These are phyloP conservation scores for Colletotrichum abscissum DNA, from an alignment of 2,329 filamentous ascomycete genomes.

Conservation along the genomic window DNA sequence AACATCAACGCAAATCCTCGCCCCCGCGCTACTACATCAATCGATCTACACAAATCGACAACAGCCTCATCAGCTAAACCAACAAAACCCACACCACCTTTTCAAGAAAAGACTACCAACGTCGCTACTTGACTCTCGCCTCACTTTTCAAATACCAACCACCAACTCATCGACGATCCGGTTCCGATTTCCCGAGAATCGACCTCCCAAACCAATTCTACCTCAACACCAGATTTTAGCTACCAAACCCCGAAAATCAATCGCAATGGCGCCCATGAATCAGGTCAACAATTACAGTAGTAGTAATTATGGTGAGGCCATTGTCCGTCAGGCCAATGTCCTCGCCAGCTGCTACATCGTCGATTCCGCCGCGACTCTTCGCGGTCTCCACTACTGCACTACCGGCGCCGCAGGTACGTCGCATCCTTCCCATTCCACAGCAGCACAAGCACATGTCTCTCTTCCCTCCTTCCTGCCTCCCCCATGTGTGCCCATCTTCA, in stretches of 20 bases:
- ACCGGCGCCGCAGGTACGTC: conserved; percentile 81
- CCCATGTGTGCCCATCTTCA: not conserved
- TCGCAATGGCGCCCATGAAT: conserved; percentile 76
- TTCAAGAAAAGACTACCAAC: not conserved
- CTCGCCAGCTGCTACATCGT: conserved; percentile 94
- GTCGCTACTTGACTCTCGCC: not conserved
- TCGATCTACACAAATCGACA: conserved; percentile 3
- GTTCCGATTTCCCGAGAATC: conserved; percentile 26
- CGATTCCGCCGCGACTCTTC: conserved; percentile 77
- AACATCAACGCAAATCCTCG: not conserved
- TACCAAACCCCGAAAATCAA: conserved; percentile 43
- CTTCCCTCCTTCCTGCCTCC: not conserved
- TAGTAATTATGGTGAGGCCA: conserved; percentile 79
- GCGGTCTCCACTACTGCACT: conserved; percentile 96
- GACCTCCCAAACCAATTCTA: conserved; percentile 32
- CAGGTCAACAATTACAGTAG: conserved; percentile 74
- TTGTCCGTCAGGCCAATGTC: conserved; percentile 75
- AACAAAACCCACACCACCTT: not conserved
- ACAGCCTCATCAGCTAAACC: conserved; percentile 1
- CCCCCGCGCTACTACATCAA: conserved; percentile 10
- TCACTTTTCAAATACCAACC: conserved; percentile 8
- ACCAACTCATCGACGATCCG: conserved; percentile 9
- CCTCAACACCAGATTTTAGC: conserved; percentile 35
- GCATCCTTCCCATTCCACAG: not conserved
- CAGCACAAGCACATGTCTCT: not conserved